Evolutionary conservation across 768 basidiomycete species (phyloP), one percentile per base, ranked within the genome.

Genomic region (Postia placenta): DNA sequence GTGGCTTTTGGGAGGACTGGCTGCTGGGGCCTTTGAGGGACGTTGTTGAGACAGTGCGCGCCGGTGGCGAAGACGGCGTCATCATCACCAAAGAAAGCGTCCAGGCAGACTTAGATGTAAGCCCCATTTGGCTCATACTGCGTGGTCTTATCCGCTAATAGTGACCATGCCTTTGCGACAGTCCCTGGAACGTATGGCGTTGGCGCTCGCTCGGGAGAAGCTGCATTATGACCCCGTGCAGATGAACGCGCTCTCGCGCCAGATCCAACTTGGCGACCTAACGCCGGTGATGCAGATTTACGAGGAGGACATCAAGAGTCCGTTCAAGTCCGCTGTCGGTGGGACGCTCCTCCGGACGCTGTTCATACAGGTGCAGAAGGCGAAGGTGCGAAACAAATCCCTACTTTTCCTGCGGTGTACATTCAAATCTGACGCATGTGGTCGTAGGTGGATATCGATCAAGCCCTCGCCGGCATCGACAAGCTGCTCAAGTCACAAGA

Each of bases 281-380:
- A 92, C 92, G 2, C 77, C 91, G 15, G 85, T 97, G 4, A 75
- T 95, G 52, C 71, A 83, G 60, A 76, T 93, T 4, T 97, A 95
- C 60, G 95, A 98, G 68, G 80, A 87, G 52, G 92, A 97, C 58
- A 90, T 98, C 68, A 85, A 84, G 63, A 78, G 70, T n/a, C 95
- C 95, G 0, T 57, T 97, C 40, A 83, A 79, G 57, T 92, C 88
- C 17, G 89, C 84, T 4, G 52, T 97, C 3, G 69, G 75, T 5
- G 95, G 95, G 3, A 86, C 83, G 12, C 72, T 98, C 6, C 70
- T 97, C 15, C 78, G 95, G 24, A 83, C 89, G 1, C 68, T 92
- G 41, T 83, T 98, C 54, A 85, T 99, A 25, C 95, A 97, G 61
- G 78, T 97, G 0, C 95, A 98, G 57, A 98, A 97, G 64, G 87